A percentile compares a stretch with the other conserved stretches of the same genome.
These are phyloP conservation scores for Mortierella sp. DNA, from an alignment of 371 early-diverging fungal species.

Conservation along the genomic window DNA sequence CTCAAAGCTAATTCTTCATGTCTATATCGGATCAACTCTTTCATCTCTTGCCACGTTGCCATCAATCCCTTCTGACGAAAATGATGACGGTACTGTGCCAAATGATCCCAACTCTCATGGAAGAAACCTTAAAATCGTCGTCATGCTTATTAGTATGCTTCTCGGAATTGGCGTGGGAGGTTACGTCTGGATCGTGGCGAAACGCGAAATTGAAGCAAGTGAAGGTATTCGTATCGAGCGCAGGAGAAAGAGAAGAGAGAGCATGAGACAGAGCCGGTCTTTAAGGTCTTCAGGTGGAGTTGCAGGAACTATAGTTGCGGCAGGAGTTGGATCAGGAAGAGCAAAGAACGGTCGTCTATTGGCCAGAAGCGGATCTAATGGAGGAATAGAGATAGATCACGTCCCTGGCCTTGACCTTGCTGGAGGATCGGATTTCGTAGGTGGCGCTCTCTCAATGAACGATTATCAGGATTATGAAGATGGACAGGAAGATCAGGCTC, in stretches of 20 bases:
- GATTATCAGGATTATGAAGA: slow-evolving; percentile 41
- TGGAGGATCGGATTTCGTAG: slow-evolving; percentile 31
- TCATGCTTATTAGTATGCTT: slow-evolving; percentile 60
- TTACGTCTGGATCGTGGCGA: slow-evolving; percentile 70
- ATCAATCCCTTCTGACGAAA: slow-evolving; percentile 44
- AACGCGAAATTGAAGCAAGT: slow-evolving; percentile 63
- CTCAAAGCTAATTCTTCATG: slow-evolving; percentile 73
- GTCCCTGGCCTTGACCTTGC: slow-evolving; percentile 13
- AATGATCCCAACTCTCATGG: slow-evolving; percentile 14
- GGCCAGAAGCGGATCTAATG: slow-evolving; percentile 18
- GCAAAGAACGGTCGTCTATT: neutral
- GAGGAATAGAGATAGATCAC: slow-evolving; percentile 6
- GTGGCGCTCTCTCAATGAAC: slow-evolving; percentile 6
- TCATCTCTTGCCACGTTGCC: slow-evolving; percentile 62
- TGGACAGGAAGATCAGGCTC: slow-evolving; percentile 36
- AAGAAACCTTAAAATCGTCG: slow-evolving; percentile 52
- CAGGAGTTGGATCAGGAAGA: slow-evolving; percentile 25
- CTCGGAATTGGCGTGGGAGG: slow-evolving; percentile 68
- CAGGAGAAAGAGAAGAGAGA: slow-evolving; percentile 36
- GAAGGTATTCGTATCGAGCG: slow-evolving; percentile 48
- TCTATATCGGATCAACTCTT: slow-evolving; percentile 82
- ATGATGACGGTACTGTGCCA: slow-evolving; percentile 15
- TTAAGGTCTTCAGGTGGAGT: neutral
- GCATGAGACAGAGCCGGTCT: slow-evolving; percentile 24
- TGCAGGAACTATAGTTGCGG: neutral